phyloP scores from a whole-genome alignment of 768 basidiomycete genomes.

The Amanita pallidorosea region DNA sequence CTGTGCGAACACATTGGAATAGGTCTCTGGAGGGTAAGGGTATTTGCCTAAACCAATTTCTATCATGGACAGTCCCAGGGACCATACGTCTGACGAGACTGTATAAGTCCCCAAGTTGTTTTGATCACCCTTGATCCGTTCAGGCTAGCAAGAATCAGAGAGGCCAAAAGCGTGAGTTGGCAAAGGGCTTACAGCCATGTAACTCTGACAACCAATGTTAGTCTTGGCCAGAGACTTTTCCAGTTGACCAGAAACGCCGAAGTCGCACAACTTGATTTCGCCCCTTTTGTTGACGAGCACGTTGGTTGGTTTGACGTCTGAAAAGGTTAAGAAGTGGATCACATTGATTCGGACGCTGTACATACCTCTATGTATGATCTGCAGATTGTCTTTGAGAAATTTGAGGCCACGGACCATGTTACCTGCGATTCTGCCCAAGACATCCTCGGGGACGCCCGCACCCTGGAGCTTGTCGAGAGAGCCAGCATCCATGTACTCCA shows the following conservation, averaged over 20 bases:
- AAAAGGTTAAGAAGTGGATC: constrained; percentile 1
- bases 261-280: constrained; percentile 91
- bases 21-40: constrained; percentile 96
- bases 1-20: constrained; percentile 95
- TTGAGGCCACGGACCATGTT: constrained; percentile 84
- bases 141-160: constrained; percentile 45
- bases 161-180: not conserved
- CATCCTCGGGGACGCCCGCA: constrained; percentile 62
- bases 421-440: constrained; percentile 71
- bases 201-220: constrained; percentile 96
- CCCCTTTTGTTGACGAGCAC: constrained; percentile 86
- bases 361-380: constrained; percentile 55
- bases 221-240: constrained; percentile 96
- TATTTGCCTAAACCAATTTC: constrained; percentile 87
- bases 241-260: constrained; percentile 97
- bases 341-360: not conserved
- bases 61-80: constrained; percentile 86
- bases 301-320: constrained; percentile 91
- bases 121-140: constrained; percentile 90
- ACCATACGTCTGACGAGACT: constrained; percentile 97
- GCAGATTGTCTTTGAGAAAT: constrained; percentile 91
- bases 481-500: constrained; percentile 99
- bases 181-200: constrained; percentile 78
- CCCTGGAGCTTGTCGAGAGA: constrained; percentile 74
- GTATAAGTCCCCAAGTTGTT: constrained; percentile 85